Evolutionary conservation across 2,329 filamentous ascomycete genomes (phyloP).

Genomic region (Albophoma yamanashiensis): DNA sequence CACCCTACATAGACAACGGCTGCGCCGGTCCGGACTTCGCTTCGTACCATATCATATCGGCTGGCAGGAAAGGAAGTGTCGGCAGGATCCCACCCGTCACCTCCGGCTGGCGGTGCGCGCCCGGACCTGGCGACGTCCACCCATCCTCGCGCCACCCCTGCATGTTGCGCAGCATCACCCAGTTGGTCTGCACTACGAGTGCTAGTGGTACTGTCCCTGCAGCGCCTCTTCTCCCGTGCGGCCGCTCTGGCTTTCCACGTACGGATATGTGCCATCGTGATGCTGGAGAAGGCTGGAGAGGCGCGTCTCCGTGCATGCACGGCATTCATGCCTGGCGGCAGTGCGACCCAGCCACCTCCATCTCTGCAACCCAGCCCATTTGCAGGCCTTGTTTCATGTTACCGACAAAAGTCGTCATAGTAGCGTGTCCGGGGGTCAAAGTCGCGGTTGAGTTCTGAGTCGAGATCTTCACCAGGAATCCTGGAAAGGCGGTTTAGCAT

Average conservation of each 20-base stretch:
- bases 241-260: slow-evolving; percentile 32
- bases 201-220: slow-evolving; percentile 39
- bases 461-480: slow-evolving; percentile 34
- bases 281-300: slow-evolving; percentile 43
- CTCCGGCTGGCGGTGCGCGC: slow-evolving; percentile 46
- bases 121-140: slow-evolving; percentile 43
- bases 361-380: slow-evolving; percentile 34
- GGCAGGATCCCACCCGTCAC: slow-evolving; percentile 38
- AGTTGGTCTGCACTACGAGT: slow-evolving; percentile 46
- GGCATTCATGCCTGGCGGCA: slow-evolving; percentile 35
- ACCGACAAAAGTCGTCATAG: slow-evolving; percentile 29
- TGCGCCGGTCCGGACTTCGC: slow-evolving; percentile 31
- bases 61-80: slow-evolving; percentile 44
- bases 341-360: slow-evolving; percentile 29
- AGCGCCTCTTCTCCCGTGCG: neutral
- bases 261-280: slow-evolving; percentile 45
- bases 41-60: slow-evolving; percentile 40
- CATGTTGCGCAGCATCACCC: slow-evolving; percentile 44
- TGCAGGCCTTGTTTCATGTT: slow-evolving; percentile 25
- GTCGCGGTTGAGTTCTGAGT: slow-evolving; percentile 27
- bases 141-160: slow-evolving; percentile 44
- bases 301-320: slow-evolving; percentile 30
- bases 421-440: slow-evolving; percentile 30
- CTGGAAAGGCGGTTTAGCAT: slow-evolving; percentile 11
- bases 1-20: slow-evolving; percentile 12